Evolutionary conservation across 2,329 filamentous ascomycete species (phyloP).

Genomic region (Paraconiothyrium sp.): DNA sequence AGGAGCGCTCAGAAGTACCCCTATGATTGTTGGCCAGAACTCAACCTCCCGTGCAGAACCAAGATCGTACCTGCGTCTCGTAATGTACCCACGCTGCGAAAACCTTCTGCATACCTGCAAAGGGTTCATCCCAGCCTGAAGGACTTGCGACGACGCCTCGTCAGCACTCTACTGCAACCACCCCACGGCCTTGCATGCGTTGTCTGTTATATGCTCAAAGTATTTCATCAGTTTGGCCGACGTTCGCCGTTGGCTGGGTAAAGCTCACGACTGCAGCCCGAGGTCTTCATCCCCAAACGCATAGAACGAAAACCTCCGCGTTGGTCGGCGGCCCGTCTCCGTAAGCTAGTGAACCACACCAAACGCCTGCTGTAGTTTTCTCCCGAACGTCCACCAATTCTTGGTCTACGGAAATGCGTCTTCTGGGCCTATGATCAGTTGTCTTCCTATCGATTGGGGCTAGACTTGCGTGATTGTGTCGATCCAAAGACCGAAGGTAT

Average conservation of each 20-base stretch:
- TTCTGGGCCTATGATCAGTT: background rate
- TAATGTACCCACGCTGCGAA: background rate
- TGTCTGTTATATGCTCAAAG: background rate
- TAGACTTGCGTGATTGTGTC: background rate
- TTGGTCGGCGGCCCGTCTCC: conserved; percentile 1
- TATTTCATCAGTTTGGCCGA: background rate
- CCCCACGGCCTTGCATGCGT: background rate
- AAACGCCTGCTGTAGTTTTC: background rate
- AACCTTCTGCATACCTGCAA: background rate
- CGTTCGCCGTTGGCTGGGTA: background rate
- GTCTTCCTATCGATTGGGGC: background rate
- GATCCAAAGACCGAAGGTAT: too few relatives aligned
- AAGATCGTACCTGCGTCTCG: background rate
- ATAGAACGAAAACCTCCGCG: background rate
- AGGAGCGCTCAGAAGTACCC: background rate
- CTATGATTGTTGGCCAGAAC: background rate
- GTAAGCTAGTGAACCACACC: background rate
- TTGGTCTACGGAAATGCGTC: background rate
- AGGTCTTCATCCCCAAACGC: background rate
- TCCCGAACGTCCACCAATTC: background rate
- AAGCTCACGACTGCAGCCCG: background rate
- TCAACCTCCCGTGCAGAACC: background rate
- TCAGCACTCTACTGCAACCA: background rate
- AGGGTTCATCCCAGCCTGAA: background rate
- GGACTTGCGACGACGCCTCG: background rate